Percentiles rank a stretch among this genome's conserved stretches.
These are phyloP conservation scores for Chaetomiaceae sp. DNA, from an alignment of 2,329 filamentous ascomycete species.

Conservation along the genomic window DNA sequence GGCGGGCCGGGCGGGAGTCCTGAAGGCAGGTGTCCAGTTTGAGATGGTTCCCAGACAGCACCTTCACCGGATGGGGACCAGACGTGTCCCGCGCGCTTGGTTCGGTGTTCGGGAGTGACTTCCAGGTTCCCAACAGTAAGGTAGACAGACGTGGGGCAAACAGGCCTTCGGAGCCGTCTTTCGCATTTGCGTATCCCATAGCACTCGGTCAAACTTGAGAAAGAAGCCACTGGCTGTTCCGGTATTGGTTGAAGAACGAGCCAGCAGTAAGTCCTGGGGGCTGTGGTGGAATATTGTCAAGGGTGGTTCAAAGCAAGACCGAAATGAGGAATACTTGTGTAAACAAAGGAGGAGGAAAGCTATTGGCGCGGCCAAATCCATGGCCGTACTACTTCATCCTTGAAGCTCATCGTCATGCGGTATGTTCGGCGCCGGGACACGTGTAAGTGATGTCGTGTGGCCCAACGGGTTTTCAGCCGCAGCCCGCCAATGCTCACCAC, in stretches of 20 bases:
- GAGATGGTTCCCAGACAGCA: no score
- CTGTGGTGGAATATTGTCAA: background rate
- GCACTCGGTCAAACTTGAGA: background rate
- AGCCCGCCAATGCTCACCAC: no score
- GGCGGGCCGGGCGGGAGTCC: no score
- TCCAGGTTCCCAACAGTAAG: no score
- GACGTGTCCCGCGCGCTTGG: no score
- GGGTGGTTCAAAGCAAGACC: background rate
- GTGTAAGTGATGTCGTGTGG: background rate
- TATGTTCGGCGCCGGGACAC: no score
- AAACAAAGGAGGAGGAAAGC: background rate
- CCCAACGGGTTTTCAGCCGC: constrained; percentile 1
- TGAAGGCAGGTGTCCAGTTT: no score
- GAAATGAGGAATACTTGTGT: background rate
- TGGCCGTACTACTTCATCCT: background rate
- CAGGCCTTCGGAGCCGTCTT: background rate
- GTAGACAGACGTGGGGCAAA: no score
- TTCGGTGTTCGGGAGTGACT: no score
- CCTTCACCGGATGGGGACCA: no score
- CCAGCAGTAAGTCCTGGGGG: background rate
- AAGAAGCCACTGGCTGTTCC: background rate
- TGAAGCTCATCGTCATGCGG: no score
- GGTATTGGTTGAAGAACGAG: constrained; percentile 10
- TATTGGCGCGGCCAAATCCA: background rate
- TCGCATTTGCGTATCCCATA: no score